phyloP scores from a whole-genome alignment of 805 yeast genomes.

The Sungouiozyma ichnusensis region DNA sequence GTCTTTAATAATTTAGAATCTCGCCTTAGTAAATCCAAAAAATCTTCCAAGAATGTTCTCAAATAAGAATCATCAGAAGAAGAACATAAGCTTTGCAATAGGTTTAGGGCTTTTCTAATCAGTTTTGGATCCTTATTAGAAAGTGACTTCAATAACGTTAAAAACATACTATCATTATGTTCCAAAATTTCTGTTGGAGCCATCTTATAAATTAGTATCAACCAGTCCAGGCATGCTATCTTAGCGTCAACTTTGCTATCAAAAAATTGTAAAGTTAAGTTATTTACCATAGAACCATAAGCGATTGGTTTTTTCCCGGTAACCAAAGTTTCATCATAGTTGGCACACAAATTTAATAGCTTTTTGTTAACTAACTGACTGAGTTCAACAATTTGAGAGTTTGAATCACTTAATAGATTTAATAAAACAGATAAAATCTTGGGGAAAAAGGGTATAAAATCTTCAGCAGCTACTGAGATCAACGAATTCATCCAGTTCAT shows the following conservation, averaged over 20 bases:
- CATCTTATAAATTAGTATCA: slow-evolving; percentile 65
- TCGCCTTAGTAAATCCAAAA: slow-evolving; percentile 56
- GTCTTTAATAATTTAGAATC: slow-evolving; percentile 58
- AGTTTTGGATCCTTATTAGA: slow-evolving; percentile 37
- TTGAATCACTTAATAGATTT: slow-evolving; percentile 47
- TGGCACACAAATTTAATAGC: slow-evolving; percentile 38
- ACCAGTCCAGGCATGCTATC: slow-evolving; percentile 82
- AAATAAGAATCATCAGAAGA: slow-evolving; percentile 59
- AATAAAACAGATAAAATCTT: slow-evolving; percentile 61
- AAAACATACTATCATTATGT: slow-evolving; percentile 54
- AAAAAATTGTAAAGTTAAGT: slow-evolving; percentile 59
- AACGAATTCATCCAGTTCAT: slow-evolving; percentile 74
- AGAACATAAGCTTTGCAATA: slow-evolving; percentile 23
- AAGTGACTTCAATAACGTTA: slow-evolving; percentile 64
- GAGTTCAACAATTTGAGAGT: slow-evolving; percentile 39
- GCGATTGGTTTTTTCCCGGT: slow-evolving; percentile 13
- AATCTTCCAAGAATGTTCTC: slow-evolving; percentile 59
- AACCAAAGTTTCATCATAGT: slow-evolving; percentile 18
- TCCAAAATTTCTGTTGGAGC: slow-evolving; percentile 48
- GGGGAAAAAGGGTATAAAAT: slow-evolving; percentile 65
- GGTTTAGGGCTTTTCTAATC: slow-evolving; percentile 23
- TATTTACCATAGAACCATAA: slow-evolving; percentile 51
- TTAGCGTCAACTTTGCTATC: slow-evolving; percentile 74
- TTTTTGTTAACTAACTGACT: slow-evolving; percentile 49
- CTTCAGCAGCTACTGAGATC: slow-evolving; percentile 57